Evolutionary conservation across 2,329 filamentous ascomycete genomes (phyloP), one percentile per base, ranked within the genome.

Genomic region (Aureobasidium uvarum): DNA sequence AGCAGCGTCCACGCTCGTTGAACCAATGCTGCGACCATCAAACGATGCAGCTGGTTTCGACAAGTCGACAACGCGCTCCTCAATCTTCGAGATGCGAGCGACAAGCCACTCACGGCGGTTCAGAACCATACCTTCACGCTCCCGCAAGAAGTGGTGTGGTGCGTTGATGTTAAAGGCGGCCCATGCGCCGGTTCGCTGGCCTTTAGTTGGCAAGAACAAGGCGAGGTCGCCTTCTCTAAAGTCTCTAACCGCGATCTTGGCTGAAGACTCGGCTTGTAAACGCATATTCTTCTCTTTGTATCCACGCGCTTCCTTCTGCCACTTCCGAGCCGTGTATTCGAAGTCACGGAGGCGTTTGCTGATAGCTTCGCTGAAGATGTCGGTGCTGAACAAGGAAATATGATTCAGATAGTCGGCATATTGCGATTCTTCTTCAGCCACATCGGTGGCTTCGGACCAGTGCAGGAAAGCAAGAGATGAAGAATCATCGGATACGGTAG

Each of bases 81-180:
- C 92, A 25, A 98, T 87, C 69, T 91, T 92, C 14, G 88, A 88
- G 66, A 99, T 98, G 18, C 95, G 88, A 10, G 95, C 95, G 8
- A 99, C 88, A n/a, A 99, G 86, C 92, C 95, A 99, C 74, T 99
- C 95, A 41, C 94, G 86, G 55, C 87, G 88, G 36, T 89, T 86
- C 6, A 99, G 81, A 67, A 91, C 89, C 77, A 99, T 96, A 1
- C 84, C 84, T 71, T 98, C 94, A 75, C 96, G 90, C 76, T 99
- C 95, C 41, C 92, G 90, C 2, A 99, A 83, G 79, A 99, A 99
- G 79, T 95, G 98, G 76, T 99, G 95, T 10, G 95, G 95, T 67
- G 94, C 96, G 1, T 93, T 94, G 38, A 99, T 91, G 72, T 99
- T 99, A 83, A 99, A 99, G 0, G 95, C 95, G 5, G 95, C 95